phyloP scores from a whole-genome alignment of 305 asterid species.

The Vinca major region DNA sequence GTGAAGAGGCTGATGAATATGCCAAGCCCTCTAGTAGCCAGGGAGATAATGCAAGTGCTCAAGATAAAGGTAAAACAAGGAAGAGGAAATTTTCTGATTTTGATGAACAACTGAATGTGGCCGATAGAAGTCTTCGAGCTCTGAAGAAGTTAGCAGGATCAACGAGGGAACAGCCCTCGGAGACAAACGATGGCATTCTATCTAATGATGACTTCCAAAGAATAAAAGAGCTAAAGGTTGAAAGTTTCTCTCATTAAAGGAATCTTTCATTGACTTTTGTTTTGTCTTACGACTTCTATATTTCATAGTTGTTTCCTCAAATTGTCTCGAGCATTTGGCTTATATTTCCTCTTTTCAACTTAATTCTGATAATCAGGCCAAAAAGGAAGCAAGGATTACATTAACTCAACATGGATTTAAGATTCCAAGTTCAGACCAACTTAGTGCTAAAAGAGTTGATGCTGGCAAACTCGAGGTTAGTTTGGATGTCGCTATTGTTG shows the following conservation, averaged over 20 bases:
- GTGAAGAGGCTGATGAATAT: constrained; percentile 29
- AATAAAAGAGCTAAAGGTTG: constrained; percentile 77
- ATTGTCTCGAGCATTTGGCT: not conserved
- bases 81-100: constrained; percentile 72
- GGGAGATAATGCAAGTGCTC: constrained; percentile 21
- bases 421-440: constrained; percentile 74
- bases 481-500: not conserved
- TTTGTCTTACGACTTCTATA: constrained; percentile 3
- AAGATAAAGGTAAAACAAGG: constrained; percentile 30
- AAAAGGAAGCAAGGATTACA: constrained; percentile 53
- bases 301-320: not conserved
- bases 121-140: constrained; percentile 65
- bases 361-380: constrained; percentile 24
- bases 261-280: constrained; percentile 11
- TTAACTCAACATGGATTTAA: constrained; percentile 69
- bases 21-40: constrained; percentile 19
- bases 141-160: constrained; percentile 67
- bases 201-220: constrained; percentile 88
- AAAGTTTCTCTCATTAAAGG: constrained; percentile 13
- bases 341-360: constrained; percentile 6
- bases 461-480: constrained; percentile 73
- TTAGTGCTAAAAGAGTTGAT: constrained; percentile 66
- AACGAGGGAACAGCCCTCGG: constrained; percentile 22
- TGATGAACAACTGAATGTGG: constrained; percentile 50
- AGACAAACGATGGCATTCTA: constrained; percentile 57